A percentile compares a stretch with the other conserved stretches of the same genome.
These are phyloP conservation scores for Suillus alpinus DNA, from an alignment of 768 basidiomycete genomes.

Conservation along the genomic window DNA sequence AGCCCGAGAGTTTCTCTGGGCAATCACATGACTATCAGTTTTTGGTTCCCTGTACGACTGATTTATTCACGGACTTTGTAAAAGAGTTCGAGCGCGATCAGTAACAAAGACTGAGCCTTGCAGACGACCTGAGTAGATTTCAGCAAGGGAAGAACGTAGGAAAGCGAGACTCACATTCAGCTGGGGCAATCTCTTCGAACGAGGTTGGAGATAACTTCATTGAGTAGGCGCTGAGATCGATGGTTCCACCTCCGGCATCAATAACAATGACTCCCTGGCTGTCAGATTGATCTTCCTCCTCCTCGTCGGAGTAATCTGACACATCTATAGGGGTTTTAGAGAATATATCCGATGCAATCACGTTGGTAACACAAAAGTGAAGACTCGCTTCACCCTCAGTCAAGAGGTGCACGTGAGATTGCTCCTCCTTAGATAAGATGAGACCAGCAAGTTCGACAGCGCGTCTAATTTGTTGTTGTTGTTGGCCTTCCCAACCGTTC, in stretches of 20 bases:
- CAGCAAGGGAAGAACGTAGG: background rate
- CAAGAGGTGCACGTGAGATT: conserved; percentile 21
- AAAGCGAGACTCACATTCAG: conserved; percentile 22
- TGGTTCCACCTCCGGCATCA: conserved; percentile 44
- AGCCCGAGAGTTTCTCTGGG: conserved; percentile 28
- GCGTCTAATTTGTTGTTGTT: conserved; percentile 27
- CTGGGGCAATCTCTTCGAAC: conserved; percentile 34
- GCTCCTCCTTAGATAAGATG: conserved; percentile 12
- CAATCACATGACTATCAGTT: background rate
- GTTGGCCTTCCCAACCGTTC: conserved; percentile 31
- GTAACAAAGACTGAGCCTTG: conserved; percentile 39
- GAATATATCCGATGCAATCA: conserved; percentile 33
- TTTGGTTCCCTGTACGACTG: background rate
- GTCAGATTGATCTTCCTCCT: conserved; percentile 21
- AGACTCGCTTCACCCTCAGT: conserved; percentile 28
- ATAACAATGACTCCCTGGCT: conserved; percentile 38
- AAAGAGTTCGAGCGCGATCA: conserved; percentile 22
- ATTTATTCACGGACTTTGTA: conserved; percentile 21
- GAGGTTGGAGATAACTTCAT: conserved; percentile 18
- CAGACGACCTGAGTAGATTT: conserved; percentile 27
- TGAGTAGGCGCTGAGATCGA: conserved; percentile 37
- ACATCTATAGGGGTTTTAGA: conserved; percentile 3
- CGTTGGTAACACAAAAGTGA: conserved; percentile 40
- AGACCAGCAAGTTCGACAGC: conserved; percentile 24
- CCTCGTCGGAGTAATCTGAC: background rate